Conservation (phyloP, 83 land plant genomes). For the Larix sibirica region DNA sequence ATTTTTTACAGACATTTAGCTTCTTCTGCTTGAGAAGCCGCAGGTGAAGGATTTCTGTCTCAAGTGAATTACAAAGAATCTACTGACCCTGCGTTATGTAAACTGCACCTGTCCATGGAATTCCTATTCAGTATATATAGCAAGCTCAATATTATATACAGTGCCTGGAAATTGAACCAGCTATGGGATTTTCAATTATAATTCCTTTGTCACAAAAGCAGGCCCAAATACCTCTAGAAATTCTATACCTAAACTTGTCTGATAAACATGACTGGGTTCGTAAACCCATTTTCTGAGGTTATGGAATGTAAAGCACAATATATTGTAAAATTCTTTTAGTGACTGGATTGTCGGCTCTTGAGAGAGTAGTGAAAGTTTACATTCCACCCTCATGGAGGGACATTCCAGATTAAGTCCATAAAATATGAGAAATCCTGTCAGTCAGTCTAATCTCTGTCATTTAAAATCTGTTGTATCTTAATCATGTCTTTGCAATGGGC, state of each 20-base stretch:
- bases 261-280: neutral
- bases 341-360: neutral
- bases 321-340: neutral
- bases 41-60: neutral
- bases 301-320: constrained; percentile 1
- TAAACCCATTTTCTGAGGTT: neutral
- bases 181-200: neutral
- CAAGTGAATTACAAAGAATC: neutral
- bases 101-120: neutral
- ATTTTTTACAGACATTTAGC: too few species aligned
- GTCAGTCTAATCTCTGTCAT: neutral
- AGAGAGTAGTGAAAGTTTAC: neutral
- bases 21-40: too few species aligned
- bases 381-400: neutral
- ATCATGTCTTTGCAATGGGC: neutral
- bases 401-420: neutral
- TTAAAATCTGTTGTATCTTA: too few species aligned
- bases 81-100: neutral
- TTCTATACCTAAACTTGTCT: neutral
- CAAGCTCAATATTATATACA: too few species aligned
- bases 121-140: neutral
- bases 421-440: neutral
- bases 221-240: neutral
- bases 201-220: neutral
- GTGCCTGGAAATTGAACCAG: neutral